Conservation (phyloP, 148 eudicot genomes). For the Chenopodium formosanum region DNA sequence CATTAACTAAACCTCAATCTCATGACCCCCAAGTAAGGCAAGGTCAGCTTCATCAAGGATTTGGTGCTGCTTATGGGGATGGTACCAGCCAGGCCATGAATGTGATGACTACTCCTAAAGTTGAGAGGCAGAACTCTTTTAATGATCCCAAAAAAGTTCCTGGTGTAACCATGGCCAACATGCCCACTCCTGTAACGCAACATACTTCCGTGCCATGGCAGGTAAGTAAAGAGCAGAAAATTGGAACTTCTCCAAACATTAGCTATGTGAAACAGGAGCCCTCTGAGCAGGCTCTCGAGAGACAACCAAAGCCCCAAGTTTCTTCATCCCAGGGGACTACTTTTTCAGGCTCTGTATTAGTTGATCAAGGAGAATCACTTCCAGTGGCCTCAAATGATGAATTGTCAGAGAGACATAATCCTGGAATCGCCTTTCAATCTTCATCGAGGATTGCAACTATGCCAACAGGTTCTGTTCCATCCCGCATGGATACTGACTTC, state of each 20-base stretch:
- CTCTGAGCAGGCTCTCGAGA: constrained; percentile 53
- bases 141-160: constrained; percentile 47
- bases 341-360: constrained; percentile 37
- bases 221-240: constrained; percentile 45
- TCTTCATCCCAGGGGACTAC: constrained; percentile 42
- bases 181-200: constrained; percentile 34
- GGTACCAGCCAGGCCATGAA: constrained; percentile 43
- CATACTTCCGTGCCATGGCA: constrained; percentile 57
- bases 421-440: constrained; percentile 43
- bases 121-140: constrained; percentile 45
- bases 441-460: constrained; percentile 25
- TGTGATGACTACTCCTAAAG: constrained; percentile 38
- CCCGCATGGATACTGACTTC: constrained; percentile 40
- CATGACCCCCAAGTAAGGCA: constrained; percentile 55
- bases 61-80: constrained; percentile 43
- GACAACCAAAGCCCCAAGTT: constrained; percentile 42
- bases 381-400: constrained; percentile 45
- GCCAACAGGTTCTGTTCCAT: constrained; percentile 32
- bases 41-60: constrained; percentile 52
- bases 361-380: constrained; percentile 50
- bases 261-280: constrained; percentile 67
- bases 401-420: constrained; percentile 51
- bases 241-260: constrained; percentile 41
- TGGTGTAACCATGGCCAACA: constrained; percentile 38
- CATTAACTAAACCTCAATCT: constrained; percentile 51